These are phyloP conservation scores for Pseudogymnoascus sp. DNA, from an alignment of 2,329 filamentous ascomycete species.

Conservation along the genomic window DNA sequence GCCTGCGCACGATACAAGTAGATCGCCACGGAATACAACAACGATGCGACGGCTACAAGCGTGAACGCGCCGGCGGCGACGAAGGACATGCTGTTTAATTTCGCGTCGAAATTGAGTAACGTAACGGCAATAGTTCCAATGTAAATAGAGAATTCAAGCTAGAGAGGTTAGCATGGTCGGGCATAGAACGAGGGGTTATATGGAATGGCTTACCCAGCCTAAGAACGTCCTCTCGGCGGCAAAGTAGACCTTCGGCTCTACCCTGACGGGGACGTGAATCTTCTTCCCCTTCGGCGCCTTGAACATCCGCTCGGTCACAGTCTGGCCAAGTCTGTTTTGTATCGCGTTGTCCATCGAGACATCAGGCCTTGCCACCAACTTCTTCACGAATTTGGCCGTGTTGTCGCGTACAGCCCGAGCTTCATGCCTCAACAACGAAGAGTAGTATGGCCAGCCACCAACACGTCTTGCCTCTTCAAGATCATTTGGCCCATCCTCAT, in stretches of 20 bases:
- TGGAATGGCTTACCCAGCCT: slow-evolving; percentile 63
- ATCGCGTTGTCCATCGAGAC: slow-evolving; percentile 45
- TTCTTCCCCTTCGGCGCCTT: slow-evolving; percentile 77
- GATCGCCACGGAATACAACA: slow-evolving; percentile 77
- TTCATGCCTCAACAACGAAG: slow-evolving; percentile 45
- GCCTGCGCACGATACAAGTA: slow-evolving; percentile 85
- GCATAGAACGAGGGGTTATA: slow-evolving; percentile 8
- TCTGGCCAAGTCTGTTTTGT: slow-evolving; percentile 47
- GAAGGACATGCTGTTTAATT: slow-evolving; percentile 53
- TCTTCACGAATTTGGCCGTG: slow-evolving; percentile 19
- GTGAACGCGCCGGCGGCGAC: slow-evolving; percentile 73
- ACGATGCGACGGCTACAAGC: slow-evolving; percentile 65
- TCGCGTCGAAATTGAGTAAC: slow-evolving; percentile 70
- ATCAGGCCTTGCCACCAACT: slow-evolving; percentile 16
- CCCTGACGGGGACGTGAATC: slow-evolving; percentile 91
- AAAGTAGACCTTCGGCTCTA: slow-evolving; percentile 97
- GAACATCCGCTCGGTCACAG: slow-evolving; percentile 55
- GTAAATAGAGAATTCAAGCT: slow-evolving; percentile 95
- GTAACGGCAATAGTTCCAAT: slow-evolving; percentile 81
- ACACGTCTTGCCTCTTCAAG: slow-evolving; percentile 71
- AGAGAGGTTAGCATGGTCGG: slow-evolving; percentile 16
- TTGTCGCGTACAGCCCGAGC: slow-evolving; percentile 15
- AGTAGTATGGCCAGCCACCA: slow-evolving; percentile 71
- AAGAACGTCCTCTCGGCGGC: slow-evolving; percentile 94
- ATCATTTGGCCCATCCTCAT: slow-evolving; percentile 70